Base-by-base conservation (phyloP, 2,329 filamentous ascomycete genomes). In the Penicillium sp. region DNA sequence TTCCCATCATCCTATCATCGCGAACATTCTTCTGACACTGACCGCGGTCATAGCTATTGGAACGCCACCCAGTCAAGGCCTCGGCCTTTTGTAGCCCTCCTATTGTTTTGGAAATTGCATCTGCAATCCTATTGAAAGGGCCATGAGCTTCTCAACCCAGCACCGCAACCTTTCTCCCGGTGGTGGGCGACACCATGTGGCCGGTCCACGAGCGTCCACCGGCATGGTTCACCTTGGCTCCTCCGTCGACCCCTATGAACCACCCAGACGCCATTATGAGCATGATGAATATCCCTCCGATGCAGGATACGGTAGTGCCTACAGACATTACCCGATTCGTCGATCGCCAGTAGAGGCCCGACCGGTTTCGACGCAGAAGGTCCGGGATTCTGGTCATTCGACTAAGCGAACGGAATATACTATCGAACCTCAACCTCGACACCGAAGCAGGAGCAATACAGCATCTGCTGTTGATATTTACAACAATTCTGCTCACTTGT, bases 131-230 rank as follows among this genome's bases (percentile, higher is more conserved):
- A n/a, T 19, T 11, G 35, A 19, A 13, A 39, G 14, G 24, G 60
- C 27, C n/a, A 75, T 73, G 70, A 63, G 62, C 45, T 64, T 70
- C 56, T 63, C 69, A 39, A 63, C 64, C 47, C 68, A 69, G 54
- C 68, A 72, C 56, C 74, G 74, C 26, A 67, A 67, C 56, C 59
- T 69, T 24, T 77, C 75, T 31, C 73, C 76, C 14, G 65, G 65
- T 3, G 62, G 66, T 52, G 67, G 67, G 26, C 69, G 70, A 26
- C 55, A 61, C 35, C 54, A 60, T 56, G 58, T 72, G 59, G 62
- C 68, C 49, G 74, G 77, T 48, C 74, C 74, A 67, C 72, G 75
- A 42, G 70, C 74, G 29, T 78, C 76, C 19, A 78, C 75, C 7
- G 75, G 75, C 37, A 76, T 70, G 46, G 69, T 78, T 43, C 65